Conservation (phyloP, 805 yeast genomes). For the Barnettozyma californica region DNA sequence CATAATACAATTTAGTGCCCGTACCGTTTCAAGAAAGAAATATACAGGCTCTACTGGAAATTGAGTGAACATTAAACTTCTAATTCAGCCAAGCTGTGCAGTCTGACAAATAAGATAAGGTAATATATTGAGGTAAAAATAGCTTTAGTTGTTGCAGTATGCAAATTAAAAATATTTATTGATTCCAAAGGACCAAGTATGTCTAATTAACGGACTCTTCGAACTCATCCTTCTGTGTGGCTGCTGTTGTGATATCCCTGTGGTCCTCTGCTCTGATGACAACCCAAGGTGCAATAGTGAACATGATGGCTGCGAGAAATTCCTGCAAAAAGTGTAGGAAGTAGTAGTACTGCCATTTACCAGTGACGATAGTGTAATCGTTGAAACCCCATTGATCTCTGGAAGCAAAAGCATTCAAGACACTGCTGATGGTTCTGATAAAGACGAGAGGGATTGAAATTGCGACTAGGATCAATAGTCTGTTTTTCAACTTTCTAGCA, state of each 20-base stretch:
- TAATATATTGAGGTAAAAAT: no score
- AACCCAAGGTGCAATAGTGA: constrained; percentile 1
- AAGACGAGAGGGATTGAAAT: not conserved
- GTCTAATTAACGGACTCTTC: not conserved
- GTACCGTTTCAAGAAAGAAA: no score
- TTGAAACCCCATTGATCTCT: constrained; percentile 4
- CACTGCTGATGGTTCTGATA: not conserved
- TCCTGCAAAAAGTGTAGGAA: constrained; percentile 5
- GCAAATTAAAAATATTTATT: no score
- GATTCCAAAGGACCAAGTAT: no score
- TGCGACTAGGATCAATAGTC: not conserved
- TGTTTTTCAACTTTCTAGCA: not conserved
- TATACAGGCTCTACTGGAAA: no score
- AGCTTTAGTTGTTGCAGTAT: no score
- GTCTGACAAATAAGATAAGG: no score
- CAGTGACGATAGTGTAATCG: constrained; percentile 3
- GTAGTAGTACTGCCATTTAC: constrained; percentile 5
- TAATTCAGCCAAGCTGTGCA: no score
- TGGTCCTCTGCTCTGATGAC: constrained; percentile 1
- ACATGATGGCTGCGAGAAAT: not conserved
- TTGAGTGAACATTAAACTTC: no score
- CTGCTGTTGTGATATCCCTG: not conserved
- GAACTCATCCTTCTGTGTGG: not conserved
- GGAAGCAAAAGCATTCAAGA: not conserved
- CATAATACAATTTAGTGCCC: no score